Conservation (phyloP, 2,329 filamentous ascomycete species). For the Colletotrichum horii region DNA sequence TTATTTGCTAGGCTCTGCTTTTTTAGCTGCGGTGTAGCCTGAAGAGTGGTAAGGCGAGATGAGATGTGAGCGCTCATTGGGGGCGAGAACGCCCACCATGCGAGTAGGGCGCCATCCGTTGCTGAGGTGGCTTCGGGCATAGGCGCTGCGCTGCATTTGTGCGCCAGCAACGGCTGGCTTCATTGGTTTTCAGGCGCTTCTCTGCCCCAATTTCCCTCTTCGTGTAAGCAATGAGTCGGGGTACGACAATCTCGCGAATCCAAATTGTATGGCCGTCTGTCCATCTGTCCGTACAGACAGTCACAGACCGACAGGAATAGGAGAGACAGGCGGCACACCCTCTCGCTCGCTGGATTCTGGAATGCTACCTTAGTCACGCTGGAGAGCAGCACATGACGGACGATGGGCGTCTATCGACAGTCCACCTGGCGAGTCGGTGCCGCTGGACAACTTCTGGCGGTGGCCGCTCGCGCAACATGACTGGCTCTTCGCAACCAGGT, state of each 20-base stretch:
- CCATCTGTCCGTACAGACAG: background rate
- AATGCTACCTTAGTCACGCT: background rate
- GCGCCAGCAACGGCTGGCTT: background rate
- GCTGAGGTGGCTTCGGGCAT: background rate
- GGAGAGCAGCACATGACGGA: background rate
- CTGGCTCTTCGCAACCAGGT: background rate
- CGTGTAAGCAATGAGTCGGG: slow-evolving; percentile 3
- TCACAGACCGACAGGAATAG: background rate
- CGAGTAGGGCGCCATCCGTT: background rate
- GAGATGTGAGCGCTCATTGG: slow-evolving; percentile 13
- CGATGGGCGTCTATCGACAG: background rate
- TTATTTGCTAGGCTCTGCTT: background rate
- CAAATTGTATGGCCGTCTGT: background rate
- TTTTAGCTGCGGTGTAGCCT: background rate
- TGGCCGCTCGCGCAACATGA: background rate
- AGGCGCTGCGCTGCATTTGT: background rate
- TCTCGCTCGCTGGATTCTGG: background rate
- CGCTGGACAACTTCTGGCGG: background rate
- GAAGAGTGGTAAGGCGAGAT: background rate
- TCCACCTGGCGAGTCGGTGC: background rate
- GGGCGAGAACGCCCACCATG: background rate
- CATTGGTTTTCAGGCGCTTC: background rate
- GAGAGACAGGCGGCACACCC: background rate
- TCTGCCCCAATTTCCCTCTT: background rate
- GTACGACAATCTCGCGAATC: background rate